phyloP scores from a whole-genome alignment of 768 basidiomycete genomes.

The Rickenella mellea region DNA sequence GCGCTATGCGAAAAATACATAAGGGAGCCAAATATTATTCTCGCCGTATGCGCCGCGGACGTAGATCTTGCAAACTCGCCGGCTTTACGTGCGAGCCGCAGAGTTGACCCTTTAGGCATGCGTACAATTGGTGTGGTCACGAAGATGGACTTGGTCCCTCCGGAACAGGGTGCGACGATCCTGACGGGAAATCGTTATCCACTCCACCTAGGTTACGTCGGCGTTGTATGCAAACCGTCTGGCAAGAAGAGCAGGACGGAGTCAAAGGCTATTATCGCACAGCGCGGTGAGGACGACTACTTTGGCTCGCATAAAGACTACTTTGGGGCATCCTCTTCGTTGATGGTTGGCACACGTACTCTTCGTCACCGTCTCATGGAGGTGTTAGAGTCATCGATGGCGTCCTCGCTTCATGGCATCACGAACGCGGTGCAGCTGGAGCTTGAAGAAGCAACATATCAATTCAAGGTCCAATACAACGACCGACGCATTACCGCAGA shows the following conservation, averaged over 20 bases:
- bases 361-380: slow-evolving; percentile 90
- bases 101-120: slow-evolving; percentile 89
- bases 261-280: slow-evolving; percentile 37
- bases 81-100: slow-evolving; percentile 84
- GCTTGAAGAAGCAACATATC: slow-evolving; percentile 93
- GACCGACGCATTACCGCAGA: slow-evolving; percentile 91
- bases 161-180: slow-evolving; percentile 74
- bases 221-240: slow-evolving; percentile 82
- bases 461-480: slow-evolving; percentile 99
- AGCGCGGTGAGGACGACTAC: slow-evolving; percentile 55
- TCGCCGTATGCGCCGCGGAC: slow-evolving; percentile 98
- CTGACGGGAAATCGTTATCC: slow-evolving; percentile 89
- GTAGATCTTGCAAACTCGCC: slow-evolving; percentile 98
- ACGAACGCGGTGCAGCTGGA: slow-evolving; percentile 96
- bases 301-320: slow-evolving; percentile 54
- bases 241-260: slow-evolving; percentile 45
- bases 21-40: slow-evolving; percentile 97
- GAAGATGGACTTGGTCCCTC: slow-evolving; percentile 95
- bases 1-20: slow-evolving; percentile 92
- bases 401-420: slow-evolving; percentile 88
- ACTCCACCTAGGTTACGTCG: slow-evolving; percentile 94
- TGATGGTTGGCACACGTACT: slow-evolving; percentile 90
- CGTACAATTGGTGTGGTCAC: slow-evolving; percentile 97
- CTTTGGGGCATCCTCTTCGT: slow-evolving; percentile 49
- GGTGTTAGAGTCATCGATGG: slow-evolving; percentile 96